Base-by-base conservation (phyloP, 2,329 filamentous ascomycete species). In the Blastomyces gilchristii region DNA sequence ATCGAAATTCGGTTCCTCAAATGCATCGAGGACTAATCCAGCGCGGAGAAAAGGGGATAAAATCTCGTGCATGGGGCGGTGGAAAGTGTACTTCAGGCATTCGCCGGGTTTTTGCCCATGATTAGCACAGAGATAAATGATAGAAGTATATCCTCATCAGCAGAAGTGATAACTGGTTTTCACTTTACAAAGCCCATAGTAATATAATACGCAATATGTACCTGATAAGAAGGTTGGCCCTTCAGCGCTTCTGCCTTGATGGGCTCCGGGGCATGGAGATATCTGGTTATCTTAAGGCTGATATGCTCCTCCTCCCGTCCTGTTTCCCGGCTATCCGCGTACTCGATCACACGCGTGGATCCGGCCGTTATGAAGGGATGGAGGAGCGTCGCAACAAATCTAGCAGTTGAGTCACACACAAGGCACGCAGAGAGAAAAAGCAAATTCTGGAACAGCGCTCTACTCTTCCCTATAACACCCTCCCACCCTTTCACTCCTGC, bases 361-460 rank as follows among this genome's bases (percentile, higher is more conserved):
- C 74, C 75, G 1, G 78, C 77, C 3, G 80, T 82, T 67, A 80
- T 78, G 70, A 82, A 81, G 6, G 80, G 80, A 63, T 82, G 80
- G 9, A 82, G 76, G 49, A 81, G 66, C 0, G 78, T 79, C 0
- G 75, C 77, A n/a, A 79, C 76, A 65, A 81, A 80, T 39, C 78
- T 79, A 58, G 59, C 52, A 60, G 25, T 43, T 31, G 22, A 22
- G 47, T 64, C 43, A 64, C 31, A 54, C 34, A 54, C 12, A 37
- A n/a, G 31, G 7, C 31, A 54, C 31, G 6, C 28, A 37, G 18
- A 56, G 31, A 37, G n/a, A 39, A 22, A 37, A 18, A 34, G 34
- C 9, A 16, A 25, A 37, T 54, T 11, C 34, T n/a, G 28, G 28
- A n/a, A n/a, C 12, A 16, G 11, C 41, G 34, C 14, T 58, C 58